phyloP scores from a whole-genome alignment of 83 land plant genomes.

The Thuja plicata region DNA sequence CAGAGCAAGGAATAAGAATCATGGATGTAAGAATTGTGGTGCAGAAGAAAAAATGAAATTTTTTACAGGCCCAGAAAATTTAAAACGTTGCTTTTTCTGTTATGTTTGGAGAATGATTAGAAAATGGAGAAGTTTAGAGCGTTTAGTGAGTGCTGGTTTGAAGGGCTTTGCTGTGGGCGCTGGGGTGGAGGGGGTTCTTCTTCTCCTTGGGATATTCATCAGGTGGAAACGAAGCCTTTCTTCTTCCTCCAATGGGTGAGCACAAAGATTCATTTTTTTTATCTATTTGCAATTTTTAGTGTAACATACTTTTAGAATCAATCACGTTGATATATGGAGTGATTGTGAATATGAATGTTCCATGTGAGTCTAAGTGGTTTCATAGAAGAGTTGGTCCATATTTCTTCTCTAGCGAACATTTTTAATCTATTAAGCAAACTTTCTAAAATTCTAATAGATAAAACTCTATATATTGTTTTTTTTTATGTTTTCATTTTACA shows the following conservation, averaged over 20 bases:
- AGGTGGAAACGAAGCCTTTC: conserved; percentile 38
- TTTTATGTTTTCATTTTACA: no score
- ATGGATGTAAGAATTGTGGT: background rate
- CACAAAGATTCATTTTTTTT: no score
- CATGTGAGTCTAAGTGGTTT: no score
- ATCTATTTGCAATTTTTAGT: no score
- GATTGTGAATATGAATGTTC: no score
- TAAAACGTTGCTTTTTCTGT: background rate
- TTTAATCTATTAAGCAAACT: no score
- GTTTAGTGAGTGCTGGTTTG: conserved; percentile 62
- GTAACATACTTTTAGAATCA: no score
- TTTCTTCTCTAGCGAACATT: no score
- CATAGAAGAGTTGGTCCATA: no score
- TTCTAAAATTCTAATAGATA: no score
- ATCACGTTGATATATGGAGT: no score
- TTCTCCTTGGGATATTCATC: conserved; percentile 57
- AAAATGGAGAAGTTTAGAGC: conserved; percentile 52
- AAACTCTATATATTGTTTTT: no score
- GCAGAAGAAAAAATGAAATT: background rate
- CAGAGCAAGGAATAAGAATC: background rate
- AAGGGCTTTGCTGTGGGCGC: conserved; percentile 90
- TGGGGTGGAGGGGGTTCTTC: conserved; percentile 80
- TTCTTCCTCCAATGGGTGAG: conserved; percentile 14
- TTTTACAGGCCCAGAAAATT: background rate
- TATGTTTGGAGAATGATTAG: background rate